These are phyloP conservation scores for Alternaria triticimaculans DNA, from an alignment of 2,329 filamentous ascomycete genomes.

Conservation along the genomic window DNA sequence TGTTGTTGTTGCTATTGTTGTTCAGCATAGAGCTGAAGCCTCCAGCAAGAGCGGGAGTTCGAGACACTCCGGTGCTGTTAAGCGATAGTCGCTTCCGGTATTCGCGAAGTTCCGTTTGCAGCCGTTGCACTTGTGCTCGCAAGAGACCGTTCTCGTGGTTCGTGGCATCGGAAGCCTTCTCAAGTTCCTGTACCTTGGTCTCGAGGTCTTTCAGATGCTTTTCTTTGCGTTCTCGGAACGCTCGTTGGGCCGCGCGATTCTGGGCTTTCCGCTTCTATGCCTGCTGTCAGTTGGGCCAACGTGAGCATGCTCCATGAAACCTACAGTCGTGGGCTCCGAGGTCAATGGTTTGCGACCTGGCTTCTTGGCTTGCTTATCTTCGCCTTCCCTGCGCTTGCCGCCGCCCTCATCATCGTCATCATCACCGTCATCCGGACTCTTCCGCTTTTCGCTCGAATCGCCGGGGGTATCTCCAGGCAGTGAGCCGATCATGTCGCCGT, in stretches of 20 bases:
- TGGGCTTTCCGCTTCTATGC: constrained; percentile 87
- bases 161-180: constrained; percentile 82
- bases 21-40: constrained; percentile 55
- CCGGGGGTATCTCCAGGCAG: constrained; percentile 68
- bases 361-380: constrained; percentile 91
- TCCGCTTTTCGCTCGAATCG: constrained; percentile 64
- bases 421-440: constrained; percentile 73
- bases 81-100: constrained; percentile 86
- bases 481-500: constrained; percentile 77
- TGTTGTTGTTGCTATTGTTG: constrained; percentile 72
- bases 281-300: constrained; percentile 28
- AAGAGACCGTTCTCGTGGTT: constrained; percentile 86
- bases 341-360: constrained; percentile 95
- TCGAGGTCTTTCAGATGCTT: constrained; percentile 73
- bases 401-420: constrained; percentile 67
- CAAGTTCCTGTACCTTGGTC: constrained; percentile 68
- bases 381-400: constrained; percentile 79
- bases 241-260: constrained; percentile 67
- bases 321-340: constrained; percentile 92
- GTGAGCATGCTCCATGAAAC: constrained; percentile 50
- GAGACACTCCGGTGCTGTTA: constrained; percentile 56
- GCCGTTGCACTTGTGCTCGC: constrained; percentile 84
- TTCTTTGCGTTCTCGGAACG: constrained; percentile 68
- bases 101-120: constrained; percentile 84
- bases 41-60: constrained; percentile 56